phyloP scores from a whole-genome alignment of 257 asterid species.

The Ocimum tenuiflorum region DNA sequence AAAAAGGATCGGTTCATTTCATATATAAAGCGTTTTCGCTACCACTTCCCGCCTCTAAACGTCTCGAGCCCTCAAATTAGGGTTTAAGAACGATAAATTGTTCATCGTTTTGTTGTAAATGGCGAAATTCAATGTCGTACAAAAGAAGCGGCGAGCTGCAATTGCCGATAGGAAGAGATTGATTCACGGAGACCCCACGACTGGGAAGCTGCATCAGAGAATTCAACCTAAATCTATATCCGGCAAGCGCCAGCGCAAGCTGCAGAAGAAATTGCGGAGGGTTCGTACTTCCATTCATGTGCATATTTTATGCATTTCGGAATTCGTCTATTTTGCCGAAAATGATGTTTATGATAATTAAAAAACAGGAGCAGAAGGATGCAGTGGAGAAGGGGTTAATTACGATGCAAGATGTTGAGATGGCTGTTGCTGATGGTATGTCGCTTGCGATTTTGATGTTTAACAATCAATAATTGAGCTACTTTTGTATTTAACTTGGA shows the following conservation, averaged over 20 bases:
- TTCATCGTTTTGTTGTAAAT: conserved; percentile 17
- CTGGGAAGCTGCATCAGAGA: conserved; percentile 53
- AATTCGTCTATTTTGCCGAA: neutral
- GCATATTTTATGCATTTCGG: neutral
- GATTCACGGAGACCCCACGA: conserved; percentile 46
- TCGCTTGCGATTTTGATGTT: neutral
- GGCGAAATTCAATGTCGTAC: conserved; percentile 68
- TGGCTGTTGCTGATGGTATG: conserved; percentile 57
- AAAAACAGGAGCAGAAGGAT: conserved; percentile 67
- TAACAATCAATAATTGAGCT: neutral
- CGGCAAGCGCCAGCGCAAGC: conserved; percentile 87
- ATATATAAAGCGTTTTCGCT: neutral
- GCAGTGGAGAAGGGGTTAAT: conserved; percentile 54
- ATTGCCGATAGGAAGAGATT: conserved; percentile 47
- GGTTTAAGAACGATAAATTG: conserved; percentile 19
- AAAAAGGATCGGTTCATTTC: too few species aligned
- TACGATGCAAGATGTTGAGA: conserved; percentile 75
- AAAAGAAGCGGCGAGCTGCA: conserved; percentile 62
- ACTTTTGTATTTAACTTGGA: neutral
- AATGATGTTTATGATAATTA: neutral
- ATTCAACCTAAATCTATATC: conserved; percentile 50
- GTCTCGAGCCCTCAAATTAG: conserved; percentile 5
- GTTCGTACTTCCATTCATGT: conserved; percentile 21
- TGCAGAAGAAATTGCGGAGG: conserved; percentile 75
- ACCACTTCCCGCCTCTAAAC: neutral